Conservation (phyloP, 2,329 filamentous ascomycete genomes). For the Hirsutella minnesotensis region DNA sequence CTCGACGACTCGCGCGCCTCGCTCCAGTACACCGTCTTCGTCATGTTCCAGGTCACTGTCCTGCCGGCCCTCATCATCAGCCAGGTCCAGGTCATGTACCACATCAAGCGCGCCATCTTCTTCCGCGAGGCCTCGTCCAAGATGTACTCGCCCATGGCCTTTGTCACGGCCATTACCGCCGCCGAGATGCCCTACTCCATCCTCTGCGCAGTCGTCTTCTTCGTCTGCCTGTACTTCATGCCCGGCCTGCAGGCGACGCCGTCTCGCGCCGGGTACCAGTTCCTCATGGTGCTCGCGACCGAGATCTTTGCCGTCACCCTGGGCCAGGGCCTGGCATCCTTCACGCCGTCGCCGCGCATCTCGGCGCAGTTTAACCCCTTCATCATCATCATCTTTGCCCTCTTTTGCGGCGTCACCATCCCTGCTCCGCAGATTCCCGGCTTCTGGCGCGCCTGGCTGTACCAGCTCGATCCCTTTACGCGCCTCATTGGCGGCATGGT, state of each 20-base stretch:
- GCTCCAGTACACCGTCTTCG: slow-evolving; percentile 77
- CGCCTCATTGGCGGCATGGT: slow-evolving; percentile 71
- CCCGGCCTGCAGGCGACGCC: slow-evolving; percentile 56
- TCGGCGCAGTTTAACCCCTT: slow-evolving; percentile 72
- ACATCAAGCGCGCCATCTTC: slow-evolving; percentile 67
- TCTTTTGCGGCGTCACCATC: slow-evolving; percentile 83
- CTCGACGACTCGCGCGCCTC: slow-evolving; percentile 64
- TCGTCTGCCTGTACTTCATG: slow-evolving; percentile 74
- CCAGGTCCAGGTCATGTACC: slow-evolving; percentile 72
- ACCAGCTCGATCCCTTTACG: slow-evolving; percentile 74
- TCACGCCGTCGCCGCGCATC: slow-evolving; percentile 71
- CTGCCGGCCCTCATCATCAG: slow-evolving; percentile 72
- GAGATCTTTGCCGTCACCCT: slow-evolving; percentile 77
- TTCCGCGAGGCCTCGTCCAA: slow-evolving; percentile 79
- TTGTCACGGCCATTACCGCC: slow-evolving; percentile 64
- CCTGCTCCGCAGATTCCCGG: slow-evolving; percentile 64
- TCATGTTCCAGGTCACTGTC: slow-evolving; percentile 83
- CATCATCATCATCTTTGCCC: slow-evolving; percentile 67
- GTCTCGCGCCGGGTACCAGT: slow-evolving; percentile 69
- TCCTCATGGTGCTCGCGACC: slow-evolving; percentile 72
- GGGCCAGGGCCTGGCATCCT: slow-evolving; percentile 61
- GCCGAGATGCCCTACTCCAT: slow-evolving; percentile 79
- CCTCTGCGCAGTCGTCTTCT: slow-evolving; percentile 70
- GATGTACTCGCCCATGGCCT: slow-evolving; percentile 73
- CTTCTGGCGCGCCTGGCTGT: slow-evolving; percentile 73